Conservation (phyloP, 345 rosid species). For the Euphorbia peplus region DNA sequence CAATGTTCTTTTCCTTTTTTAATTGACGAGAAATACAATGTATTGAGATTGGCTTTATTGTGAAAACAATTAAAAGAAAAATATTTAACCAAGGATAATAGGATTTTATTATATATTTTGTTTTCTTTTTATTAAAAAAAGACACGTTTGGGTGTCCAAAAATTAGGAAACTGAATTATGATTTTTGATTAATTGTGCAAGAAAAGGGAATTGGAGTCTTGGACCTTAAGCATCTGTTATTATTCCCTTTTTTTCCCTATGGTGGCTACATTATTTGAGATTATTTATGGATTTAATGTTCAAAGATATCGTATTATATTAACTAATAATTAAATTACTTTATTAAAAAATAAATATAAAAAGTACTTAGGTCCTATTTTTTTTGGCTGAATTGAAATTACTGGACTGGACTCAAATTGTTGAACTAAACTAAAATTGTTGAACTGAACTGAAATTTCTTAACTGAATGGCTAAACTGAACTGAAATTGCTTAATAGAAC, state of each 20-base stretch:
- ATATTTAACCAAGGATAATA: not conserved
- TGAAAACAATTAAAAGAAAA: not conserved
- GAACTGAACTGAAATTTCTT: too few species aligned
- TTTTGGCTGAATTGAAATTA: too few species aligned
- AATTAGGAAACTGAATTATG: slow-evolving; percentile 17
- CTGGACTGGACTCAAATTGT: too few species aligned
- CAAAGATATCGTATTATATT: too few species aligned
- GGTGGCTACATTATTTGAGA: slow-evolving; percentile 15
- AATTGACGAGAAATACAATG: slow-evolving; percentile 19
- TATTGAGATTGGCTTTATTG: slow-evolving; percentile 21
- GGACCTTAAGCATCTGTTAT: not conserved
- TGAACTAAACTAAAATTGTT: too few species aligned
- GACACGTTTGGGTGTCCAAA: not conserved
- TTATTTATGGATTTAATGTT: not conserved
- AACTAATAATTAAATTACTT: too few species aligned
- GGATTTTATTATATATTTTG: too few species aligned
- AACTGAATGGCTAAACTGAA: too few species aligned
- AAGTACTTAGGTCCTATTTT: too few species aligned
- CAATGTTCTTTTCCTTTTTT: too few species aligned
- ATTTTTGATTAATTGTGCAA: not conserved
- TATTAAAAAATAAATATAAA: too few species aligned
- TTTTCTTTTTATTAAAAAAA: not conserved
- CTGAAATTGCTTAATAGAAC: too few species aligned
- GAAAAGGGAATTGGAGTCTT: not conserved
- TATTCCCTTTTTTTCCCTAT: slow-evolving; percentile 1